Conservation (phyloP, 768 basidiomycete genomes). For the Xerocomus brunneocitrinus region DNA sequence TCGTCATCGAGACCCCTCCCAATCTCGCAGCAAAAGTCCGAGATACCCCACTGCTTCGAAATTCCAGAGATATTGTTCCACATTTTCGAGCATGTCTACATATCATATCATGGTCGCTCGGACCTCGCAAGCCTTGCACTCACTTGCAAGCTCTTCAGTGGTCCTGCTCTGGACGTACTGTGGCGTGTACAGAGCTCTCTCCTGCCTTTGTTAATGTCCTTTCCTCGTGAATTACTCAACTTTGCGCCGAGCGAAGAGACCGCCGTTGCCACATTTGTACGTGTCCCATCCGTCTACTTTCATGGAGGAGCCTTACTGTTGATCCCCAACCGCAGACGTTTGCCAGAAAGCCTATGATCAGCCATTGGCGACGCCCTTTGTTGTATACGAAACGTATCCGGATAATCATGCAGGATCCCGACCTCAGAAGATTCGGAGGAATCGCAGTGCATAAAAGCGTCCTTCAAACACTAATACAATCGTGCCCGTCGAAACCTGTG, state of each 20-base stretch:
- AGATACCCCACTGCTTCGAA: constrained; percentile 9
- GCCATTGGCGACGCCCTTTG: constrained; percentile 19
- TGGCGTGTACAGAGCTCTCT: constrained; percentile 20
- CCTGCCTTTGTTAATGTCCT: constrained; percentile 12
- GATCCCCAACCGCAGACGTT: constrained; percentile 8
- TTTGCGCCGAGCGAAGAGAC: constrained; percentile 13
- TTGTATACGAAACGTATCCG: constrained; percentile 19
- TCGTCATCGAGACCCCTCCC: background rate
- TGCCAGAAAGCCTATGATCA: constrained; percentile 6
- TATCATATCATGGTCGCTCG: background rate
- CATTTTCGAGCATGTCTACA: constrained; percentile 16
- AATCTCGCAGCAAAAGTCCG: background rate
- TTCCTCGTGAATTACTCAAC: constrained; percentile 16
- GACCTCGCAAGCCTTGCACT: constrained; percentile 15
- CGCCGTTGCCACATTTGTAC: constrained; percentile 16
- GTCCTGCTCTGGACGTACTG: constrained; percentile 18
- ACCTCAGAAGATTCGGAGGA: constrained; percentile 7
- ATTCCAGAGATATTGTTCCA: constrained; percentile 15
- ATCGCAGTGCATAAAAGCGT: constrained; percentile 13
- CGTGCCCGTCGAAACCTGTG: constrained; percentile 17
- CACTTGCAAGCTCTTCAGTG: constrained; percentile 16
- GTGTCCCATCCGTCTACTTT: background rate
- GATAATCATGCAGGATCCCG: constrained; percentile 5
- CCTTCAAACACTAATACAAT: constrained; percentile 16
- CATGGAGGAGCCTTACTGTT: background rate